Percentiles rank a stretch among this genome's conserved stretches.
phyloP scores from a whole-genome alignment of 202 grass and related monocot species.

The Bolboschoenoplectus hybrid region DNA sequence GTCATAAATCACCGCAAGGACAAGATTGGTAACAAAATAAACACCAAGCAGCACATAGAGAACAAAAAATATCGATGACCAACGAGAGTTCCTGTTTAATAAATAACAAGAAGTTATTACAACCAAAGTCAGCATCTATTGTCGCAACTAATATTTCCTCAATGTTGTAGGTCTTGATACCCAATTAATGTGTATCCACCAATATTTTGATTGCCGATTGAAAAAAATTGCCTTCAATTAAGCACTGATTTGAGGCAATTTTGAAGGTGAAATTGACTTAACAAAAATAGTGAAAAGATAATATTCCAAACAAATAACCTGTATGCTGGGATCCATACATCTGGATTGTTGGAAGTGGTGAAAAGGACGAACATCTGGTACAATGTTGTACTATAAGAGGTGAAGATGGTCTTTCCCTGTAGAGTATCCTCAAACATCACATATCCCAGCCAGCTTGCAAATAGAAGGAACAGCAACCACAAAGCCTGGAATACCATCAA shows the following conservation, averaged over 20 bases:
- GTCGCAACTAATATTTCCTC: background rate
- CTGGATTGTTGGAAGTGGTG: conserved; percentile 98
- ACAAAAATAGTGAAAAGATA: background rate
- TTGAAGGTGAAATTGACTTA: conserved; percentile 31
- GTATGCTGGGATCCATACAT: conserved; percentile 99
- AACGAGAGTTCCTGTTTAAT: conserved; percentile 84
- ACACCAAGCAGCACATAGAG: conserved; percentile 90
- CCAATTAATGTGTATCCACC: background rate
- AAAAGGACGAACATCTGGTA: conserved; percentile 99
- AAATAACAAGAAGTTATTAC: background rate
- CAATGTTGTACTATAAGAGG: conserved; percentile 73
- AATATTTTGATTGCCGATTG: background rate
- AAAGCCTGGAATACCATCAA: conserved; percentile 64
- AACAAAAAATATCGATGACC: conserved; percentile 86
- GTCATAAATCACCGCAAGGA: conserved; percentile 98
- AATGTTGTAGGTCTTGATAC: background rate
- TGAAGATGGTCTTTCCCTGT: conserved; percentile 78
- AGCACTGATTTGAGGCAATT: conserved; percentile 12
- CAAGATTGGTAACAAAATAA: conserved; percentile 98
- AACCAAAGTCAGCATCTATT: background rate
- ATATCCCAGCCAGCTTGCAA: conserved; percentile 96
- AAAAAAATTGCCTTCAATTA: background rate
- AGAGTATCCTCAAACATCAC: conserved; percentile 91
- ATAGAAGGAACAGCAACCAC: conserved; percentile 82
- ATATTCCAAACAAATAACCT: conserved; percentile 49